Evolutionary conservation across 306 rosid species (phyloP), one percentile per base, ranked within the genome.

Genomic region (Corylus heterophylla): DNA sequence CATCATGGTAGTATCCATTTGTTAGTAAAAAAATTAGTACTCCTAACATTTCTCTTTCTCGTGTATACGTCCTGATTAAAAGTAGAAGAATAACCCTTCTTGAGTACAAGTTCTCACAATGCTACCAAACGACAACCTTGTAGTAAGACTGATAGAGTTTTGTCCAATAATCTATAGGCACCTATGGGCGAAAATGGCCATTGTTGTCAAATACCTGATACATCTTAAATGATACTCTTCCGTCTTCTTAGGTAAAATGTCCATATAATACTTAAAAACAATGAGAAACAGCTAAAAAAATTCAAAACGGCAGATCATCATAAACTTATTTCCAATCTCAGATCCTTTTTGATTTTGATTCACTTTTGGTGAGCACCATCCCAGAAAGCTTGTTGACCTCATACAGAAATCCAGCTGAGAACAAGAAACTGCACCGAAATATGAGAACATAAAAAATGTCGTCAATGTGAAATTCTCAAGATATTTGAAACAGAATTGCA

Each of bases 371-470:
- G 72, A 86, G 88, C 5, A 75, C 67, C 56, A 82, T 78, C 61
- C 88, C 91, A 29, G 97, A 90, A 81, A 93, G 82, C 92, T 90
- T 90, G 92, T 91, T 87, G 84, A 89, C 83, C 88, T 93, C 97
- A 18, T 89, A 93, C 58, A 91, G 85, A 78, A 93, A 79, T 67
- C 71, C 95, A 67, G 85, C 92, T 2, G 97, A 93, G 85, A 93
- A 93, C 86, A 93, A 73, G 90, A 93, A 90, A 85, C 97, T 93
- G 93, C 91, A 87, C 74, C 67, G 56, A 82, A 66, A 83, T 78
- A 82, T 2, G 55, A 69, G 62, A 79, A 13, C 52, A 75, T 79
- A 2, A 73, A 54, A 47, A 69, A 62, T 45, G 78, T 42, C 11
- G 78, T 78, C 29, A 83, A 39, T 12, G 69, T 61, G 18, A 74